Base-by-base conservation (phyloP, 2,329 filamentous ascomycete species). In the Penicillium sumatraense region DNA sequence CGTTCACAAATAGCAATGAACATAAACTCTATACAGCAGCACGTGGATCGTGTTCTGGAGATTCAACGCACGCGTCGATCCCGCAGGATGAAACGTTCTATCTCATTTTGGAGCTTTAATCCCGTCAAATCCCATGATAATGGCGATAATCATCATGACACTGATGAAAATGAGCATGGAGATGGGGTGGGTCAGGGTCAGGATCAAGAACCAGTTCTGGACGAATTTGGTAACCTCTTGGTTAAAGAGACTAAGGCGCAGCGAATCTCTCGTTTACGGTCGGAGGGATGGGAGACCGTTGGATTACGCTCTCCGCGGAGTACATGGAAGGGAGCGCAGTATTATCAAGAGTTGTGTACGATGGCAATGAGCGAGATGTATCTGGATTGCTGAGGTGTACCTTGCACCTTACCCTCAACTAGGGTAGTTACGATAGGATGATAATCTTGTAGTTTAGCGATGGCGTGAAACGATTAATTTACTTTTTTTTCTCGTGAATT, bases 31-130 rank as follows among this genome's bases (percentile, higher is more conserved):
- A 59, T 76, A 18, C 62, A 68, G 4, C 20, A 51, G 2, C 57
- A 71, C 2, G 61, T 74, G 3, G 60, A 63, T 2, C 58, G 67
- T 2, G 57, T 68, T n/a, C 49, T 47, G 2, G 54, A 65, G 8
- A 21, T 68, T 2, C 71, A 72, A 53, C 54, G 62, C 18, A 31
- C 64, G 40, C 66, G 65, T 24, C 50, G 64, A 52, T 49, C 58
- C 26, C 66, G 66, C 2, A 69, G 63, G 47, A 62, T 69, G 48
- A 61, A 62, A 5, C 72, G 71, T 2, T 65, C 69, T 5, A 64
- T 63, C 1, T 77, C 75, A 1, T 77, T 75, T 52, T 77, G 75
- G 75, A 75, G 66, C 18, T 77, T 77, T 38, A 68, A 62, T 18
- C 68, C 69, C 3, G 49, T 68, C 6, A 59, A 67, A 41, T 26